phyloP scores from a whole-genome alignment of 352 stramenopile species.

The Phytophthora tubulina region DNA sequence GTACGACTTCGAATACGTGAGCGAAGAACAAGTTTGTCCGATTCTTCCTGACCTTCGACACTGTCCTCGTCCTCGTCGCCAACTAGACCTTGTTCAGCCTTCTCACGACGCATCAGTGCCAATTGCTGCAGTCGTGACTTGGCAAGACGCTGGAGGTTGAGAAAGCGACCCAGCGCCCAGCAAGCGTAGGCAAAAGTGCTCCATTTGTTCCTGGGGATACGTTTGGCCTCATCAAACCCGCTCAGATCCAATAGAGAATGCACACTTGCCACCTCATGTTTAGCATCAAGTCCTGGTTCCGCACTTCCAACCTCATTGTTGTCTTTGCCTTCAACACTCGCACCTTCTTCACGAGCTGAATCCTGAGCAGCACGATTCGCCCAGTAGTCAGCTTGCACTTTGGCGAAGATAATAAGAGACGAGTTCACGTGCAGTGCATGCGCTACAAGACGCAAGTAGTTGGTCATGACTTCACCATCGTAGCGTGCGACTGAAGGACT shows the following conservation, averaged over 20 bases:
- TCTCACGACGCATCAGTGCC: constrained; percentile 16
- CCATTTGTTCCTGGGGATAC: constrained; percentile 75
- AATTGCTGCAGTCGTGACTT: constrained; percentile 25
- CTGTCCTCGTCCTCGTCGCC: constrained; percentile 48
- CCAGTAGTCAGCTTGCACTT: constrained; percentile 84
- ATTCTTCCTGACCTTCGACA: constrained; percentile 22
- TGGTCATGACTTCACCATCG: constrained; percentile 67
- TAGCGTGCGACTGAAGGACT: constrained; percentile 66
- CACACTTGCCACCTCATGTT: constrained; percentile 73
- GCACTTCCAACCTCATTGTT: constrained; percentile 15
- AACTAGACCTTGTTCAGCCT: constrained; percentile 36
- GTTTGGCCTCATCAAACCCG: constrained; percentile 74
- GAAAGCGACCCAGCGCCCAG: constrained; percentile 68
- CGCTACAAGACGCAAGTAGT: constrained; percentile 71
- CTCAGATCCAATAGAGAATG: constrained; percentile 72
- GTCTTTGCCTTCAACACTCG: background rate
- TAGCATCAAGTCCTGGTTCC: constrained; percentile 47
- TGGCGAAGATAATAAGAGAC: constrained; percentile 84
- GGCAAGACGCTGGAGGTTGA: constrained; percentile 41
- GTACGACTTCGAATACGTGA: constrained; percentile 48
- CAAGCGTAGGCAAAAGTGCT: constrained; percentile 81
- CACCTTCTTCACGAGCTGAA: constrained; percentile 18
- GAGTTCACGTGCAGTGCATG: constrained; percentile 76
- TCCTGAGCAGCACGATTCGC: constrained; percentile 60
- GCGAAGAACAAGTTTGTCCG: constrained; percentile 12